A percentile compares a stretch with the other conserved stretches of the same genome.
Evolutionary conservation across 768 basidiomycete species (phyloP).

Genomic region (Lentinula edodes): DNA sequence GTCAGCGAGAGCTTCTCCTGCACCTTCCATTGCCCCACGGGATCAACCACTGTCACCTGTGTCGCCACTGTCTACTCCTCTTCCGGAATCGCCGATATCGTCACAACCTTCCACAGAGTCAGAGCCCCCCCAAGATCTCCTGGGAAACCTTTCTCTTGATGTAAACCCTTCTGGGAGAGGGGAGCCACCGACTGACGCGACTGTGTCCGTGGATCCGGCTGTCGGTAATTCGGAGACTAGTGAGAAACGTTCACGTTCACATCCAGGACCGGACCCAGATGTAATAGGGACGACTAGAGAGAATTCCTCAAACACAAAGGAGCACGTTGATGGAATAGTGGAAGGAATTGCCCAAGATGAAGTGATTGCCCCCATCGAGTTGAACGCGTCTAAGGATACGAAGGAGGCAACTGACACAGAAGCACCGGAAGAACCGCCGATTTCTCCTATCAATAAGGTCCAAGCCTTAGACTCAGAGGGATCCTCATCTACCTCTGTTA

Average conservation of each 20-base stretch:
- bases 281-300: background rate
- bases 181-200: background rate
- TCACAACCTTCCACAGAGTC: background rate
- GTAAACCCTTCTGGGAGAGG: too few relatives aligned
- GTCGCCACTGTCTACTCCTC: conserved; percentile 34
- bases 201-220: background rate
- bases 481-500: background rate
- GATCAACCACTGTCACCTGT: conserved; percentile 35
- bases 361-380: background rate
- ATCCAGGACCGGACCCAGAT: background rate
- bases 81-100: conserved; percentile 34
- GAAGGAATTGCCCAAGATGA: background rate
- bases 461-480: background rate
- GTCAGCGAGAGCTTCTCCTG: conserved; percentile 38
- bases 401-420: background rate
- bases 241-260: background rate
- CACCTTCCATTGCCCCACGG: conserved; percentile 17
- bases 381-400: background rate
- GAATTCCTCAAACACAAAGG: background rate
- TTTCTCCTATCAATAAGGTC: background rate
- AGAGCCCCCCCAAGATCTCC: background rate
- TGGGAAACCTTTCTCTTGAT: background rate
- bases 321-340: background rate
- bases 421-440: background rate
- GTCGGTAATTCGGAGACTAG: background rate